Conservation (phyloP, 192 early-diverging fungal genomes). For the Phycomyces nitens region DNA sequence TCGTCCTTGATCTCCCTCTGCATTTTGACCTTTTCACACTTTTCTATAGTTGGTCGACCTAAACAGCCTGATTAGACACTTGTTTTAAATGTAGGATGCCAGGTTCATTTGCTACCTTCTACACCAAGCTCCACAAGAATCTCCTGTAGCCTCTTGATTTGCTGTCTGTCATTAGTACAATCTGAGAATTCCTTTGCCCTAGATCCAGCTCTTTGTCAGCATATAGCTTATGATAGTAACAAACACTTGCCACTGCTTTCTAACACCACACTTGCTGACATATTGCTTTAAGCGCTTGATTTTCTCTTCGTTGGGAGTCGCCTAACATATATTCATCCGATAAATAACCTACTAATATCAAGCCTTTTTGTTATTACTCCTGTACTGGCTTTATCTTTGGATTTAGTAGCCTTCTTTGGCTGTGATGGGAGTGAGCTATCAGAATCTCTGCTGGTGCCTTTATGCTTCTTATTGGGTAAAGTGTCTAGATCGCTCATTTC, state of each 20-base stretch:
- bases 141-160: slow-evolving; percentile 44
- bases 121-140: slow-evolving; percentile 46
- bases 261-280: slow-evolving; percentile 12
- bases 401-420: not conserved
- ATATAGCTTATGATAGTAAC: not conserved
- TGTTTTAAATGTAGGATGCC: not conserved
- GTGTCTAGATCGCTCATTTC: not conserved
- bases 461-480: not conserved
- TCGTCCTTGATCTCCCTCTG: slow-evolving; percentile 55
- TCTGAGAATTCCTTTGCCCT: slow-evolving; percentile 40
- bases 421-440: not conserved
- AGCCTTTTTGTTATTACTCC: not conserved
- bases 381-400: not conserved
- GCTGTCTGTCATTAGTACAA: slow-evolving; percentile 36
- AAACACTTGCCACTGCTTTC: slow-evolving; percentile 6
- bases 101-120: slow-evolving; percentile 16
- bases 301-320: not conserved
- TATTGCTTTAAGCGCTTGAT: slow-evolving; percentile 15
- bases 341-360: not conserved
- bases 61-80: not conserved
- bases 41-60: slow-evolving; percentile 54
- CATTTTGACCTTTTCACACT: slow-evolving; percentile 50
- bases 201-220: not conserved
- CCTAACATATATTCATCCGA: not conserved
- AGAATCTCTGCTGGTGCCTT: not conserved